These are phyloP conservation scores for Camelina neglecta DNA, from an alignment of 345 rosid species.

Conservation along the genomic window DNA sequence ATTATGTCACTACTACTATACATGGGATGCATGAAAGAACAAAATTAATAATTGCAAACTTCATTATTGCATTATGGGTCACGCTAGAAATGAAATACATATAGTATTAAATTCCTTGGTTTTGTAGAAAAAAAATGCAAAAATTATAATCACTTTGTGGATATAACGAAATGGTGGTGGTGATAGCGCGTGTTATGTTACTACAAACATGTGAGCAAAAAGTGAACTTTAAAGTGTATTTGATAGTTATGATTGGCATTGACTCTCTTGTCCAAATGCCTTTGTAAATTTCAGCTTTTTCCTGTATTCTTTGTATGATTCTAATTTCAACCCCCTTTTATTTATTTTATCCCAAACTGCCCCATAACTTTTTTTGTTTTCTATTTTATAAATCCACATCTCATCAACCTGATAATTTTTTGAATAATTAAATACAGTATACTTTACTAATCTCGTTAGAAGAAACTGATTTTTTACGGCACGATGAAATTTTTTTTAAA, in stretches of 20 bases:
- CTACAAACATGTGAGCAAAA: conserved; percentile 19
- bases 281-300: conserved; percentile 48
- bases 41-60: conserved; percentile 1
- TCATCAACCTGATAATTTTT: too few relatives aligned
- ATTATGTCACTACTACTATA: too few relatives aligned
- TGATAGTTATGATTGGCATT: conserved; percentile 48
- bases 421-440: too few relatives aligned
- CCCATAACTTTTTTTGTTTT: conserved; percentile 40
- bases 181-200: conserved; percentile 40
- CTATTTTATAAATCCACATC: neutral
- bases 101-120: neutral
- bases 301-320: conserved; percentile 42
- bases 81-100: conserved; percentile 25
- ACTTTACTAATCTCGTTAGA: neutral
- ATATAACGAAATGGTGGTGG: conserved; percentile 4
- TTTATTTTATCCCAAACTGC: conserved; percentile 33
- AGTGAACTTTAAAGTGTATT: conserved; percentile 28
- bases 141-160: neutral
- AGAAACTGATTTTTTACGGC: conserved; percentile 41
- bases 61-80: conserved; percentile 29
- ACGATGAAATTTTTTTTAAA: conserved; percentile 23
- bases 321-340: conserved; percentile 28
- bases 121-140: neutral
- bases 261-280: conserved; percentile 49
- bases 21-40: neutral